A percentile compares a stretch with the other conserved stretches of the same genome.
These are phyloP conservation scores for Solanum lignicaule DNA, from an alignment of 257 asterid genomes.

Conservation along the genomic window DNA sequence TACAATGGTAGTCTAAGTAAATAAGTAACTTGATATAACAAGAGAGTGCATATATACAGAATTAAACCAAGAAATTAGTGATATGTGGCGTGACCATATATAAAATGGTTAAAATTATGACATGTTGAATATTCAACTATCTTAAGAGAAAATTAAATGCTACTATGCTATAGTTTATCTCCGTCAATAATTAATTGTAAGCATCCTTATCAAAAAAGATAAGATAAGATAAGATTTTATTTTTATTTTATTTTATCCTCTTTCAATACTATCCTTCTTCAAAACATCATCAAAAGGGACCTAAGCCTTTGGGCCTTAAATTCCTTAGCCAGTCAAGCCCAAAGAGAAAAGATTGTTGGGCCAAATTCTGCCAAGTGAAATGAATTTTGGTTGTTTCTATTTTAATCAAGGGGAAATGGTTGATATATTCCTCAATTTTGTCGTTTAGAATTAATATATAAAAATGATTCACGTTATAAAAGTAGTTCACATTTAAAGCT, in stretches of 20 bases:
- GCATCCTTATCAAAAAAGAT: neutral
- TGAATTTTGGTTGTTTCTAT: neutral
- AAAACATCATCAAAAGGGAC: neutral
- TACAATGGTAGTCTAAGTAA: neutral
- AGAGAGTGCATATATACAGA: neutral
- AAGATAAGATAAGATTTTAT: neutral
- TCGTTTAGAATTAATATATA: too few relatives aligned
- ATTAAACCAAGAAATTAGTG: neutral
- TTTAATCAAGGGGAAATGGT: neutral
- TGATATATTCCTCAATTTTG: fast-evolving
- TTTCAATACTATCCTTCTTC: neutral
- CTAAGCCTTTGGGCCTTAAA: neutral
- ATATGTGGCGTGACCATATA: neutral
- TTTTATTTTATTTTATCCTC: neutral
- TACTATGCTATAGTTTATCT: neutral
- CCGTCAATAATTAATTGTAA: neutral
- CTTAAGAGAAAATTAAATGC: neutral
- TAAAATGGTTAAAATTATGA: neutral
- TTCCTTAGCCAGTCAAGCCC: neutral
- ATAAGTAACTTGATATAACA: neutral
- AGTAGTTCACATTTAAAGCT: neutral
- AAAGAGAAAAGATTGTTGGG: neutral
- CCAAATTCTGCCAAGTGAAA: neutral
- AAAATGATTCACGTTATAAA: too few relatives aligned
- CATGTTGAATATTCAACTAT: neutral